These are phyloP conservation scores for Hypoxylon sp. DNA, from an alignment of 2,329 filamentous ascomycete genomes.

Conservation along the genomic window DNA sequence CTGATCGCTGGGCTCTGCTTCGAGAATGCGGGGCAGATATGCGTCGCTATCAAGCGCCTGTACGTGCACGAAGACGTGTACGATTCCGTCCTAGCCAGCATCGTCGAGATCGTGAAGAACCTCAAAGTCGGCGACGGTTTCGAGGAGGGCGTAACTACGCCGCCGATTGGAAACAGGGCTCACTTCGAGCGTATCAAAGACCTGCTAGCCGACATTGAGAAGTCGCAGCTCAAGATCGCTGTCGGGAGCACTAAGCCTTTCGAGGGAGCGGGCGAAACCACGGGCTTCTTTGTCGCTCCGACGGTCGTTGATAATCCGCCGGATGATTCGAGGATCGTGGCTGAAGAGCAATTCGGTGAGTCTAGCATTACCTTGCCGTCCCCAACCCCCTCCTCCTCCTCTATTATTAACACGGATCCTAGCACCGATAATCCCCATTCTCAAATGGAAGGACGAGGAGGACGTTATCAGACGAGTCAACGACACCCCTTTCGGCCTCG, in stretches of 20 bases:
- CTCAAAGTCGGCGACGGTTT: constrained; percentile 14
- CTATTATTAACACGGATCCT: constrained; percentile 50
- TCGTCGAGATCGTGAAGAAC: constrained; percentile 53
- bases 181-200: constrained; percentile 46
- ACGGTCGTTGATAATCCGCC: constrained; percentile 46
- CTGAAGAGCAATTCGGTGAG: constrained; percentile 46
- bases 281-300: constrained; percentile 40
- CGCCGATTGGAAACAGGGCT: constrained; percentile 30
- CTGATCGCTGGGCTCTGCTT: constrained; percentile 3
- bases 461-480: constrained; percentile 62
- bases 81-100: constrained; percentile 57
- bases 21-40: constrained; percentile 65
- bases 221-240: constrained; percentile 38
- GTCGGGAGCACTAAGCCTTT: constrained; percentile 16
- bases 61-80: constrained; percentile 68
- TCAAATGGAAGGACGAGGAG: constrained; percentile 57
- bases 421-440: constrained; percentile 53
- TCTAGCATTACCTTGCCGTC: constrained; percentile 1
- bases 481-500: constrained; percentile 63
- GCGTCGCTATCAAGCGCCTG: constrained; percentile 62
- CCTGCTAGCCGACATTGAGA: constrained; percentile 44
- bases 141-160: constrained; percentile 14
- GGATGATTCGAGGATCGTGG: constrained; percentile 43
- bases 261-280: constrained; percentile 31
- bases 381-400: background rate